Conservation (phyloP, 106 monocot species). For the Narthecium ossifragum region DNA sequence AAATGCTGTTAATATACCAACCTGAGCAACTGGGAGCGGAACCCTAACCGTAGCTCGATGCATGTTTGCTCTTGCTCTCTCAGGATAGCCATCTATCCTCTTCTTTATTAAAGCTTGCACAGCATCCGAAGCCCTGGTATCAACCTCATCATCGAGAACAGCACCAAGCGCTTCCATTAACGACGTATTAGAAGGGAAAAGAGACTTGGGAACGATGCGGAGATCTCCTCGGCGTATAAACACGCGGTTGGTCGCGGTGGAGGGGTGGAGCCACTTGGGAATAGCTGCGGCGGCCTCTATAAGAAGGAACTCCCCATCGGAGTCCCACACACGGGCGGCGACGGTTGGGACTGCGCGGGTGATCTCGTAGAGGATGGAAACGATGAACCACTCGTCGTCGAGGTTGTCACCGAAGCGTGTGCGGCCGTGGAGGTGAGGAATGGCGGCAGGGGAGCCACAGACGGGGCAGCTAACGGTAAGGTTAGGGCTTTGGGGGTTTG, state of each 20-base stretch:
- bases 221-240: slow-evolving; percentile 65
- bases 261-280: slow-evolving; percentile 74
- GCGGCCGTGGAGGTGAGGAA: slow-evolving; percentile 74
- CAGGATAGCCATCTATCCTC: slow-evolving; percentile 45
- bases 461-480: slow-evolving; percentile 17
- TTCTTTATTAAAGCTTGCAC: slow-evolving; percentile 39
- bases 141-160: slow-evolving; percentile 15
- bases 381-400: slow-evolving; percentile 91
- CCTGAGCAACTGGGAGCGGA: slow-evolving; percentile 72
- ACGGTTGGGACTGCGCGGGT: slow-evolving; percentile 40
- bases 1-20: too few relatives aligned
- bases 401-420: slow-evolving; percentile 77
- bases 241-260: slow-evolving; percentile 54
- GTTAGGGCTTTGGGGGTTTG: too few relatives aligned
- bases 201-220: slow-evolving; percentile 45
- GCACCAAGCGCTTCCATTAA: slow-evolving; percentile 40
- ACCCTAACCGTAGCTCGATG: slow-evolving; percentile 60
- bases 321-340: slow-evolving; percentile 63
- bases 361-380: slow-evolving; percentile 57
- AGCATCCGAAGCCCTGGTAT: slow-evolving; percentile 45
- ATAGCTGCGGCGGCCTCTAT: slow-evolving; percentile 82
- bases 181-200: slow-evolving; percentile 21
- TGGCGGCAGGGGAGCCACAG: slow-evolving; percentile 22
- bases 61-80: slow-evolving; percentile 52
- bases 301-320: slow-evolving; percentile 93